These are phyloP conservation scores for Cercospora citrullina DNA, from an alignment of 2,329 filamentous ascomycete genomes.

Conservation along the genomic window DNA sequence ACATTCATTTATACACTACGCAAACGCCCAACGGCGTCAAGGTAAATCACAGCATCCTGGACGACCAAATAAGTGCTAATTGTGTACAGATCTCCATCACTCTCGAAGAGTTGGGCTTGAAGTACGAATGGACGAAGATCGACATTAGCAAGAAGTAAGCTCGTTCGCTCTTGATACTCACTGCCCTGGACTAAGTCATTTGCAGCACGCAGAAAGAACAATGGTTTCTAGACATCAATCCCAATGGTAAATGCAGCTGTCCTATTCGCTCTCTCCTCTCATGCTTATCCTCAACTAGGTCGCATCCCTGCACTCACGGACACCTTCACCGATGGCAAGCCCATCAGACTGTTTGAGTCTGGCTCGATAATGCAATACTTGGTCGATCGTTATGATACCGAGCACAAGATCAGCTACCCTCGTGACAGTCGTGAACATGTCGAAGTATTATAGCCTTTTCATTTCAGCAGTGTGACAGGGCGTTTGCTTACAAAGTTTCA, in stretches of 20 bases:
- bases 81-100: conserved; percentile 65
- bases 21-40: conserved; percentile 90
- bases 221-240: conserved; percentile 90
- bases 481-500: not conserved
- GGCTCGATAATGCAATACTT: conserved; percentile 84
- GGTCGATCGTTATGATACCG: conserved; percentile 61
- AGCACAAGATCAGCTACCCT: conserved; percentile 81
- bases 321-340: conserved; percentile 69
- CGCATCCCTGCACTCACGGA: conserved; percentile 87
- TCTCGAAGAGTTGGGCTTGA: conserved; percentile 77
- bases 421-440: conserved; percentile 70
- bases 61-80: not conserved
- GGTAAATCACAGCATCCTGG: not conserved
- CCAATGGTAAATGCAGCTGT: conserved; percentile 58
- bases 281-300: conserved; percentile 40
- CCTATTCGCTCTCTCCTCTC: not conserved
- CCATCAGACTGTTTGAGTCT: conserved; percentile 77
- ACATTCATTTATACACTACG: conserved; percentile 79
- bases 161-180: not conserved
- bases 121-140: conserved; percentile 74
- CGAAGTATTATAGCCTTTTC: conserved; percentile 40
- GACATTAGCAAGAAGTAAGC: conserved; percentile 64
- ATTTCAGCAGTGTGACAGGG: not conserved
- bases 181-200: not conserved
- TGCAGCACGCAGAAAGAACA: conserved; percentile 69